phyloP scores from a whole-genome alignment of 768 basidiomycete genomes.

The Auriscalpium vulgare region DNA sequence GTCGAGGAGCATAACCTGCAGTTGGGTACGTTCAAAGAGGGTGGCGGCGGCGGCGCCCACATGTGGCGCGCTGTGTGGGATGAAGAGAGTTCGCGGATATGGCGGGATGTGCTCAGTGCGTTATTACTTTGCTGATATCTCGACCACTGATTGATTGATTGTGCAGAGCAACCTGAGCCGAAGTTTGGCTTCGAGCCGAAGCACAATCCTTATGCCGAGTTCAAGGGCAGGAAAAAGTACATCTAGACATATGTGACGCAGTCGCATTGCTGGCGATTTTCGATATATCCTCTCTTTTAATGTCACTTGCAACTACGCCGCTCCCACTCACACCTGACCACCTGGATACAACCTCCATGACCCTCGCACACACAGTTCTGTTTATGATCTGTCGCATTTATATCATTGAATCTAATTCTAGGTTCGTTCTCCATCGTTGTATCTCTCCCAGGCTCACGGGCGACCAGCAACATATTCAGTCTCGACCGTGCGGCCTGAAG shows the following conservation, averaged over 20 bases:
- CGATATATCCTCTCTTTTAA: too few species aligned
- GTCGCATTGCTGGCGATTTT: too few species aligned
- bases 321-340: too few species aligned
- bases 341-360: too few species aligned
- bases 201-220: conserved; percentile 44
- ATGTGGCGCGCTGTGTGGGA: conserved; percentile 84
- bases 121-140: conserved; percentile 12
- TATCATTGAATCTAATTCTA: too few species aligned
- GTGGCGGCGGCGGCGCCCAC: conserved; percentile 60
- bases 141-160: conserved; percentile 6
- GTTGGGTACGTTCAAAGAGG: conserved; percentile 32
- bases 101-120: conserved; percentile 61
- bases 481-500: too few species aligned
- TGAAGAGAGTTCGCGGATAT: conserved; percentile 54
- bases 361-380: too few species aligned
- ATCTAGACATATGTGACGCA: not conserved
- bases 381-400: too few species aligned
- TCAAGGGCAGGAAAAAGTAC: conserved; percentile 28
- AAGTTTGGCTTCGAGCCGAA: conserved; percentile 46
- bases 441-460: too few species aligned
- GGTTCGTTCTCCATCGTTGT: too few species aligned
- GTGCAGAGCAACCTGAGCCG: conserved; percentile 42
- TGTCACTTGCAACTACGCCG: too few species aligned
- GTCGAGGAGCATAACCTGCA: conserved; percentile 35
- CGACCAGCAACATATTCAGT: too few species aligned